Conservation (phyloP, 1,139 yeast genomes). For the Candida labiduridarum region DNA sequence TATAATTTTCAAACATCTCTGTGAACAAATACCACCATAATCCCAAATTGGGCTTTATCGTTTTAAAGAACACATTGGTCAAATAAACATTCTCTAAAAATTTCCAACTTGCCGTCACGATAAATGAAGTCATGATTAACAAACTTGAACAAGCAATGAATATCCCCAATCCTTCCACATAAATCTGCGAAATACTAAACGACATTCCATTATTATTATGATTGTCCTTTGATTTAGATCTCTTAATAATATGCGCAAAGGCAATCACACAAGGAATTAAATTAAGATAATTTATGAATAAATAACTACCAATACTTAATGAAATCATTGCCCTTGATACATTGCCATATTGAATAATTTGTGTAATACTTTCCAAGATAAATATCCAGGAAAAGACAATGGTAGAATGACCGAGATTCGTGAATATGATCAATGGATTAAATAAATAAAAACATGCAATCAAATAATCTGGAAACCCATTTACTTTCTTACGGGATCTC, state of each 20-base stretch:
- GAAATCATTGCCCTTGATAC: slow-evolving; percentile 50
- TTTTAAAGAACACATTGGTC: slow-evolving; percentile 59
- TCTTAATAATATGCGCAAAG: slow-evolving; percentile 28
- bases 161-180: slow-evolving; percentile 26
- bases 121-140: slow-evolving; percentile 37
- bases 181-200: slow-evolving; percentile 15
- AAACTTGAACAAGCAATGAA: slow-evolving; percentile 30
- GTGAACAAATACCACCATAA: slow-evolving; percentile 98
- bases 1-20: slow-evolving; percentile 90
- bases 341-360: slow-evolving; percentile 44
- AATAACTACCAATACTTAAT: slow-evolving; percentile 65
- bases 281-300: slow-evolving; percentile 63
- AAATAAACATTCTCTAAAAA: slow-evolving; percentile 68
- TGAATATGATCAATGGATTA: slow-evolving; percentile 75
- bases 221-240: background rate
- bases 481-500: slow-evolving; percentile 18
- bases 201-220: background rate
- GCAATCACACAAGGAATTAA: slow-evolving; percentile 58
- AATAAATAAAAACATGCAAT: slow-evolving; percentile 68
- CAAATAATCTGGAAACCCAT: slow-evolving; percentile 41
- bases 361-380: slow-evolving; percentile 52
- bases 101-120: slow-evolving; percentile 36
- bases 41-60: slow-evolving; percentile 84
- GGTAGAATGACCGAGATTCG: slow-evolving; percentile 73
- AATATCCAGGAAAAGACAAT: slow-evolving; percentile 60